Evolutionary conservation across 371 early-diverging fungal genomes (phyloP).

Genomic region (Rhizomucor miehei): DNA sequence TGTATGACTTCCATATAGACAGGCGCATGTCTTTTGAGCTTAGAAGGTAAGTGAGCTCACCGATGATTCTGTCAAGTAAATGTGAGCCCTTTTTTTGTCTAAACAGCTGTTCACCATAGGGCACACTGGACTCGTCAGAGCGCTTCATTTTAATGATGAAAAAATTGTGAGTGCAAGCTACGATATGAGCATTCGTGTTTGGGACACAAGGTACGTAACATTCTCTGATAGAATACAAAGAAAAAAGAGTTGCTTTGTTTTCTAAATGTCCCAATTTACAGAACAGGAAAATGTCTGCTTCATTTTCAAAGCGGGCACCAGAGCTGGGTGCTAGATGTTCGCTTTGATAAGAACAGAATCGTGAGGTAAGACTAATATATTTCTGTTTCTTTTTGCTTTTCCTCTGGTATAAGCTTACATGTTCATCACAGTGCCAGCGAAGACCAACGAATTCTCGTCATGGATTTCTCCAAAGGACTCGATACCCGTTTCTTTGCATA

Average conservation of each 20-base stretch:
- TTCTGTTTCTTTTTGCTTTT: too few species aligned
- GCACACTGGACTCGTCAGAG: conserved; percentile 93
- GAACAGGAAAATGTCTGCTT: conserved; percentile 40
- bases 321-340: conserved; percentile 96
- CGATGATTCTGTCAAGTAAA: conserved; percentile 2
- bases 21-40: conserved; percentile 66
- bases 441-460: conserved; percentile 76
- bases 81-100: not conserved
- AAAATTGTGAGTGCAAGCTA: conserved; percentile 62
- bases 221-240: not conserved
- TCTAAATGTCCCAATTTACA: conserved; percentile 1
- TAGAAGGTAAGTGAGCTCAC: too few species aligned
- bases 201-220: conserved; percentile 63
- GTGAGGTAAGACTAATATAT: conserved; percentile 59
- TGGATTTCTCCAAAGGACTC: conserved; percentile 74
- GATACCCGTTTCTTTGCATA: conserved; percentile 40
- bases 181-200: conserved; percentile 96
- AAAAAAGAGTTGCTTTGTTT: not conserved
- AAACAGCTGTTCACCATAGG: conserved; percentile 47
- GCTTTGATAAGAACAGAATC: conserved; percentile 77
- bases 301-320: conserved; percentile 75
- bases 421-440: conserved; percentile 61
- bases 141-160: conserved; percentile 71
- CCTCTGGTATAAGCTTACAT: too few species aligned
- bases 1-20: conserved; percentile 37